Base-by-base conservation (phyloP, 2,329 filamentous ascomycete species). In the Alternaria rosae region DNA sequence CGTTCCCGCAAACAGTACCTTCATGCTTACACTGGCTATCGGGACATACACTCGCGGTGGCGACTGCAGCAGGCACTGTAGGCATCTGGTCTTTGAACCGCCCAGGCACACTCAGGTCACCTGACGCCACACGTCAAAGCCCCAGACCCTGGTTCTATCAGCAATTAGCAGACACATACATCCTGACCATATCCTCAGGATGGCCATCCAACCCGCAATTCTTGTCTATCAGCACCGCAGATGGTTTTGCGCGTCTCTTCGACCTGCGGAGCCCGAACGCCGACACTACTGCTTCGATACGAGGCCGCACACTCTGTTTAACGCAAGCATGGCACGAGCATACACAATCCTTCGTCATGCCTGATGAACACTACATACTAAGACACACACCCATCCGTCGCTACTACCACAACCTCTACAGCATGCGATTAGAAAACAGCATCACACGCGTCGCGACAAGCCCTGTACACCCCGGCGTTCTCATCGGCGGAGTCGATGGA, bases 21-120 rank as follows among this genome's bases (percentile, higher is more conserved):
- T 87, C 86, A 9, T 85, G 81, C 62, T 64, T 89, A 12, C 77
- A 83, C 17, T 90, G 87, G 86, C 76, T 89, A 13, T 87, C 85
- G 11, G 80, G 82, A 3, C 84, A 79, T 13, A 83, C 86, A 41
- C 76, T 90, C 55, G 84, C 84, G 4, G 84, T 85, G 20, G 85
- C 84, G 28, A 86, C 84, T 55, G 83, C 87, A 8, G 84, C 87
- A 66, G 88, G 88, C 4, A 85, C 80, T 57, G 76, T 89, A 5
- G 84, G 82, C 5, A 76, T 88, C 23, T 89, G 84, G 81, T 84
- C 79, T 3, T 78, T 82, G 54, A 70, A 81, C 30, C 76, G 80
- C 55, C 75, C 77, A 41, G 74, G 81, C 38, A 74, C 64, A 8
- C 67, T 76, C 25, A 47, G 62, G 26, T 44, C 44, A 17, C 12